phyloP scores from a whole-genome alignment of 495 filamentous ascomycete genomes.

The Talaromyces stipitatus region DNA sequence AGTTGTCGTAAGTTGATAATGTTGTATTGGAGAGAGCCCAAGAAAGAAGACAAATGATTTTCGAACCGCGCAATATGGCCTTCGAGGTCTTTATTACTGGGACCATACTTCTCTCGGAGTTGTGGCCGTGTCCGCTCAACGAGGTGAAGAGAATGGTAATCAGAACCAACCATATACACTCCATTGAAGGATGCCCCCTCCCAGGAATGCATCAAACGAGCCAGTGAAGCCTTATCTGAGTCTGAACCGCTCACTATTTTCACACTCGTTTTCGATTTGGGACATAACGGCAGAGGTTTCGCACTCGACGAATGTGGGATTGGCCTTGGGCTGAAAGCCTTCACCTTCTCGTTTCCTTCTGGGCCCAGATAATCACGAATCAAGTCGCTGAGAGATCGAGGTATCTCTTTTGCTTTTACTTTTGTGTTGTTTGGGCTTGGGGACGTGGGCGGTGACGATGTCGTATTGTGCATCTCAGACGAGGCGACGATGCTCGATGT shows the following conservation, averaged over 20 bases:
- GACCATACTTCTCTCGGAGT: neutral
- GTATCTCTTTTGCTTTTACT: neutral
- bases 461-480: neutral
- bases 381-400: neutral
- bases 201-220: neutral
- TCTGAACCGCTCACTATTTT: too few species aligned
- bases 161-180: neutral
- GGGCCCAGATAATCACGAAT: neutral
- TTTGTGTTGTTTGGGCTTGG: too few species aligned
- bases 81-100: neutral
- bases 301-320: neutral
- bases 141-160: neutral
- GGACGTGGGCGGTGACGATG: neutral
- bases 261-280: neutral
- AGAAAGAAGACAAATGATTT: neutral
- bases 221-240: slow-evolving; percentile 1
- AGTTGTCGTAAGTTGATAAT: neutral
- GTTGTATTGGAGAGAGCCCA: neutral
- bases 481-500: neutral
- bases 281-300: neutral
- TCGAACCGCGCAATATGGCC: neutral
- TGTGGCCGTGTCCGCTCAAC: slow-evolving; percentile 1
- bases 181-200: neutral
- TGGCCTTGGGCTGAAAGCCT: neutral
- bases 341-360: neutral